These are phyloP conservation scores for Yarrowia sp. DNA, from an alignment of 805 yeast species.

Conservation along the genomic window DNA sequence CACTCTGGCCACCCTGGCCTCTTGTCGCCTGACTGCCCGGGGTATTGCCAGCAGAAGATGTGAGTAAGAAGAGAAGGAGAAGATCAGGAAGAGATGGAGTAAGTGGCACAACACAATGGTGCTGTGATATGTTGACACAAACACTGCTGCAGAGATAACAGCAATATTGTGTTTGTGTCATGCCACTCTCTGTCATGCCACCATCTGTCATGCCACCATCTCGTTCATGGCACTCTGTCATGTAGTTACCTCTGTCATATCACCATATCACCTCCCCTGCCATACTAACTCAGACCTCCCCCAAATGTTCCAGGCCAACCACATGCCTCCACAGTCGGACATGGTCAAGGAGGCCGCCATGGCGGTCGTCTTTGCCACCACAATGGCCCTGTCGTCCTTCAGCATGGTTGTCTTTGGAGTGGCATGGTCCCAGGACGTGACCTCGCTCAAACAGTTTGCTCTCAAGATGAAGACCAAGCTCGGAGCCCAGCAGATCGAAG, in stretches of 20 bases:
- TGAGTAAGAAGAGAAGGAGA: slow-evolving; percentile 25
- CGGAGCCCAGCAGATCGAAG: slow-evolving; percentile 51
- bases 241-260: too few species aligned
- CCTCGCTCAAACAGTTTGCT: slow-evolving; percentile 66
- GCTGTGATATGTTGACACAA: too few species aligned
- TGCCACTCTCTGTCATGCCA: too few species aligned
- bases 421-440: slow-evolving; percentile 77
- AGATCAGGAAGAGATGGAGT: background rate
- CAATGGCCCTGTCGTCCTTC: slow-evolving; percentile 66
- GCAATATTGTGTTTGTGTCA: too few species aligned
- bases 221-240: too few species aligned
- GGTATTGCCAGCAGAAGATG: slow-evolving; percentile 69
- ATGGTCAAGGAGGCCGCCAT: slow-evolving; percentile 78
- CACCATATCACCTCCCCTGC: too few species aligned
- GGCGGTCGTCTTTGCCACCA: slow-evolving; percentile 78
- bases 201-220: too few species aligned
- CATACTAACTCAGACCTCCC: slow-evolving; percentile 50
- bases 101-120: too few species aligned
- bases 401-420: slow-evolving; percentile 71
- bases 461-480: slow-evolving; percentile 57
- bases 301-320: slow-evolving; percentile 75
- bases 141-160: too few species aligned
- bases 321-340: slow-evolving; percentile 77
- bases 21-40: slow-evolving; percentile 70
- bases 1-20: slow-evolving; percentile 65